Conservation (phyloP, 108 stramenopile species). For the Parietichytrium sp. region DNA sequence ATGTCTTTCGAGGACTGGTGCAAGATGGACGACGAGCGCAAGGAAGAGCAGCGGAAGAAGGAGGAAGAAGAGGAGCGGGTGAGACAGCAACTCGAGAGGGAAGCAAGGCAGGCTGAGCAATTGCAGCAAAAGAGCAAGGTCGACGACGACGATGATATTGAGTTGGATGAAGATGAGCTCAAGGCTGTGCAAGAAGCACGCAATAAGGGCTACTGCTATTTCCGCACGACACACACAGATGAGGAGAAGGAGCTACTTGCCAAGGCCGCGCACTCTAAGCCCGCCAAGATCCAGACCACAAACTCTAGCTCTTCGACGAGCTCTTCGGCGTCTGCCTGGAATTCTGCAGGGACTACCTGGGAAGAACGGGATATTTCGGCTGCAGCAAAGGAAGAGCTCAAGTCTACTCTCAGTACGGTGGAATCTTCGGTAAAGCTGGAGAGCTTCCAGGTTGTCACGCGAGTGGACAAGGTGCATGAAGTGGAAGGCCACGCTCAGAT, state of each 20-base stretch:
- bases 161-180: constrained; percentile 26
- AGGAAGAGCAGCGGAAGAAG: constrained; percentile 12
- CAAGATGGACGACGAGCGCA: constrained; percentile 32
- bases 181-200: constrained; percentile 11
- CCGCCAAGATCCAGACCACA: too few species aligned
- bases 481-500: constrained; percentile 30
- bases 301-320: too few species aligned
- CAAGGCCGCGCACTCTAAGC: too few species aligned
- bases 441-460: not conserved
- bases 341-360: not conserved
- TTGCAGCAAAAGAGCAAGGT: not conserved
- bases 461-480: not conserved
- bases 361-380: constrained; percentile 18
- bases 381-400: not conserved
- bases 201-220: constrained; percentile 35
- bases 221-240: constrained; percentile 6
- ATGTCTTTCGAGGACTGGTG: constrained; percentile 16
- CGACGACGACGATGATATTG: not conserved
- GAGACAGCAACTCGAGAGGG: not conserved
- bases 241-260: constrained; percentile 12
- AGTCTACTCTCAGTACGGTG: not conserved
- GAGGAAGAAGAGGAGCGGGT: not conserved
- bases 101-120: not conserved
- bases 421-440: not conserved
- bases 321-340: constrained; percentile 30